phyloP scores from a whole-genome alignment of 2,329 filamentous ascomycete genomes.

The Passalora sequoiae region DNA sequence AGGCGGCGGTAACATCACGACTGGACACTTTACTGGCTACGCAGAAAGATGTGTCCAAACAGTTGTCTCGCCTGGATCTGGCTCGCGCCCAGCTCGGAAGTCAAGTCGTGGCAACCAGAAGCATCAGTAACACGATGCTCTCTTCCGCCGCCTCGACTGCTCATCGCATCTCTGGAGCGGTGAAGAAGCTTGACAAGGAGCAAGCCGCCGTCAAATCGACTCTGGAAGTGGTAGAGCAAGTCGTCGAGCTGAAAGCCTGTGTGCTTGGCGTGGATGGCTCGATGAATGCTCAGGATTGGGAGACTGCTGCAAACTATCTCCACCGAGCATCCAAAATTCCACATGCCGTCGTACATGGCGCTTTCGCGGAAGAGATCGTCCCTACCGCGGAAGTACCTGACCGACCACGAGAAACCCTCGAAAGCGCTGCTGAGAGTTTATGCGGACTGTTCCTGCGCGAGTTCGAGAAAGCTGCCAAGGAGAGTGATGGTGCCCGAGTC shows the following conservation, averaged over 20 bases:
- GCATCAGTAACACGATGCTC: slow-evolving; percentile 87
- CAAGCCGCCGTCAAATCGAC: slow-evolving; percentile 89
- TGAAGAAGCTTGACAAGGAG: slow-evolving; percentile 82
- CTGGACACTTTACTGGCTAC: slow-evolving; percentile 74
- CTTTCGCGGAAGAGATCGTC: slow-evolving; percentile 86
- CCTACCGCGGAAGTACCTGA: slow-evolving; percentile 95
- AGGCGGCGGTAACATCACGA: slow-evolving; percentile 66
- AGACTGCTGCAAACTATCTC: slow-evolving; percentile 87
- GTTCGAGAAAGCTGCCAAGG: slow-evolving; percentile 85
- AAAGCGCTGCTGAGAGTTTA: slow-evolving; percentile 80
- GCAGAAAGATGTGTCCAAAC: slow-evolving; percentile 79
- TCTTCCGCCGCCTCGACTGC: slow-evolving; percentile 80
- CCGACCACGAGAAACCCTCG: slow-evolving; percentile 77
- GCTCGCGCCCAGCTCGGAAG: slow-evolving; percentile 82
- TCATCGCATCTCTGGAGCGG: slow-evolving; percentile 75
- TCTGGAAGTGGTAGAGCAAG: slow-evolving; percentile 86
- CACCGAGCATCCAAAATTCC: slow-evolving; percentile 77
- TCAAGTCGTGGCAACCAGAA: slow-evolving; percentile 75
- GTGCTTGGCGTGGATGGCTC: slow-evolving; percentile 89
- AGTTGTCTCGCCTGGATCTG: slow-evolving; percentile 81
- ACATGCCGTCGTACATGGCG: slow-evolving; percentile 69
- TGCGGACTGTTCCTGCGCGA: slow-evolving; percentile 88
- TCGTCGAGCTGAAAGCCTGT: slow-evolving; percentile 93
- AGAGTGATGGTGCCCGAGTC: slow-evolving; percentile 81
- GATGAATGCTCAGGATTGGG: slow-evolving; percentile 99